Evolutionary conservation across 2,329 filamentous ascomycete species (phyloP), one percentile per base, ranked within the genome.

Genomic region (Alternaria dauci): DNA sequence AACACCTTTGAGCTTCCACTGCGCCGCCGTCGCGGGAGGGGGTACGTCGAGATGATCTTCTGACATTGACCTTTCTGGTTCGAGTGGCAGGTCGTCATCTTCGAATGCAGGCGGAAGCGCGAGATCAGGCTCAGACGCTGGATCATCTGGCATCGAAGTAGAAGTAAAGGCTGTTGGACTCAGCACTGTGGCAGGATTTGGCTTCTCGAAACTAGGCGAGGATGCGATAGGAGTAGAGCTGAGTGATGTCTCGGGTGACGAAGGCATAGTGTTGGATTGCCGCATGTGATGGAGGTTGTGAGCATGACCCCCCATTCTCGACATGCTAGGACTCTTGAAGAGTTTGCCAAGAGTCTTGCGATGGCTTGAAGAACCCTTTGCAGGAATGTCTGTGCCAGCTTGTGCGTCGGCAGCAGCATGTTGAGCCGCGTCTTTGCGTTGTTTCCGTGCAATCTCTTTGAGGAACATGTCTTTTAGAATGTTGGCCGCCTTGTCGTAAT

Each of bases 1-100:
- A 81, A 99, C 94, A 12, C 95, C 95, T 80, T 99, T 99, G 53
- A 99, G 83, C 78, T 97, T 98, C 95, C 95, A 99, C 11, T 95
- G 93, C 73, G 96, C 93, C 72, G 97, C 97, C 0, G 91, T 91
- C 3, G 82, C 81, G 34, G 83, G 83, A 5, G 83, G 81, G 7
- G 83, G 84, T 4, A 83, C 73, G 28, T 73, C 68, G 28, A 74
- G 65, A 8, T 72, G 63, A 18, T 78, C 76, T 18, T 77, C 74
- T 2, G 75, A 74, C n/a, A 65, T 67, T 8, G 76, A 74, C n/a
- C 58, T 62, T 59, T 73, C 61, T 4, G 59, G 60, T 32, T 73
- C 71, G 16, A 67, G 60, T 20, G 58, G 36, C 1, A 68, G 48
- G 6, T 76, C 55, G 16, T 56, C 74, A 12, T 67, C 62, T 26